Conservation (phyloP, 2,329 filamentous ascomycete species). For the Mycosphaerella sp. region DNA sequence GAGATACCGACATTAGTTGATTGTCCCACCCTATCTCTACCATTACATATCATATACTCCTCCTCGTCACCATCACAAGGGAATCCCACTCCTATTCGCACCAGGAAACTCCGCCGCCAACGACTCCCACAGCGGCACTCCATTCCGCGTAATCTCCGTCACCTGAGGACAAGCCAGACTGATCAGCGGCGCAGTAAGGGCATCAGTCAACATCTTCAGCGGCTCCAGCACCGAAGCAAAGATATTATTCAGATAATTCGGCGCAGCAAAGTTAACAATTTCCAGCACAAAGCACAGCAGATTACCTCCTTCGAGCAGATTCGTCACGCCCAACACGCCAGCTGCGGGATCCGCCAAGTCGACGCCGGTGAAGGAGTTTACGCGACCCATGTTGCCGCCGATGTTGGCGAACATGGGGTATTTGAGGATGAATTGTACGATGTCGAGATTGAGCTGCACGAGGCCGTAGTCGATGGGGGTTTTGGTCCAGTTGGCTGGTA, state of each 20-base stretch:
- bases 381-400: constrained; percentile 24
- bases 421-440: constrained; percentile 18
- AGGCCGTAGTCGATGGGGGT: constrained; percentile 18
- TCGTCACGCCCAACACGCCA: constrained; percentile 39
- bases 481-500: constrained; percentile 24
- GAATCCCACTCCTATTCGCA: constrained; percentile 18
- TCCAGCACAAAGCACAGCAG: constrained; percentile 20
- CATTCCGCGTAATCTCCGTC: constrained; percentile 19
- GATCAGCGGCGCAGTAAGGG: constrained; percentile 15
- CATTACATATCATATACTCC: not conserved
- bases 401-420: constrained; percentile 20
- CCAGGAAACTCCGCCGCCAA: constrained; percentile 20
- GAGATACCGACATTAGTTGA: too few species aligned
- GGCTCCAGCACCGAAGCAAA: constrained; percentile 19
- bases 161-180: constrained; percentile 19
- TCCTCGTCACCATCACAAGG: constrained; percentile 3
- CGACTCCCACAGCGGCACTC: constrained; percentile 19
- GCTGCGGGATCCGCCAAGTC: constrained; percentile 33
- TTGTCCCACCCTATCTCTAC: too few species aligned
- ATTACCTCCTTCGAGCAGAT: constrained; percentile 16
- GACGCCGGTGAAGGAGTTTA: constrained; percentile 25
- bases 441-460: constrained; percentile 19
- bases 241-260: constrained; percentile 32
- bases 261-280: constrained; percentile 33
- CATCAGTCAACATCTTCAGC: constrained; percentile 14